phyloP scores from a whole-genome alignment of 1,284 basidiomycete genomes.

The Leccinum subrobustum region DNA sequence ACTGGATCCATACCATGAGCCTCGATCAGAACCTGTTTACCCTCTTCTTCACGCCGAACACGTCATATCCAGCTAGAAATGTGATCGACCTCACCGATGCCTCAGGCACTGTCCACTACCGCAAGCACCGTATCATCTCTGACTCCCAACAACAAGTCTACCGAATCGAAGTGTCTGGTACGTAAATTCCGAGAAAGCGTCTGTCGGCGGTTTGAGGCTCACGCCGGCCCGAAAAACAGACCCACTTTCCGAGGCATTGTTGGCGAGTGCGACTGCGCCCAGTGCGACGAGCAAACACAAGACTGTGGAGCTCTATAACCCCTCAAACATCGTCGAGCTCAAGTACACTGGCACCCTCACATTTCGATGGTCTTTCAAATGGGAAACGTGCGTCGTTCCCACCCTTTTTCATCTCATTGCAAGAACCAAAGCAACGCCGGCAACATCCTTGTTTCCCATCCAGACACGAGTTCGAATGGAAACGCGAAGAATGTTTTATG shows the following conservation, averaged over 20 bases:
- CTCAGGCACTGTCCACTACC: constrained; percentile 62
- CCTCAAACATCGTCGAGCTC: constrained; percentile 65
- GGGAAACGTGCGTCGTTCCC: constrained; percentile 68
- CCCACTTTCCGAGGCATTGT: constrained; percentile 61
- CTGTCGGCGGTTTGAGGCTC: neutral
- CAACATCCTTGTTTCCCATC: neutral
- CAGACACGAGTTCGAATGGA: constrained; percentile 83
- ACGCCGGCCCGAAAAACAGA: constrained; percentile 40
- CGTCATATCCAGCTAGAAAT: constrained; percentile 47
- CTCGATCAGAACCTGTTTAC: constrained; percentile 82
- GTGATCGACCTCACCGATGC: constrained; percentile 68
- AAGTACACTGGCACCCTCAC: constrained; percentile 71
- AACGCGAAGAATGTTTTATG: constrained; percentile 76
- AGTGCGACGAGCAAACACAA: constrained; percentile 67
- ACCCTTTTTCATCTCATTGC: neutral
- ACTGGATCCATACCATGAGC: constrained; percentile 48
- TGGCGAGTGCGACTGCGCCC: constrained; percentile 64
- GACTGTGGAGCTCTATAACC: constrained; percentile 73
- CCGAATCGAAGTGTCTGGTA: constrained; percentile 65
- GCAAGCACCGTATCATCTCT: constrained; percentile 56
- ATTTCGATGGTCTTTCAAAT: constrained; percentile 77
- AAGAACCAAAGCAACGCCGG: neutral
- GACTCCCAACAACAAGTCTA: constrained; percentile 41
- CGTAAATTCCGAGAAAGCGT: constrained; percentile 18
- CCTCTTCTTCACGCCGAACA: constrained; percentile 56